Base-by-base conservation (phyloP, 192 early-diverging fungal species). In the Geranomyces variabilis region DNA sequence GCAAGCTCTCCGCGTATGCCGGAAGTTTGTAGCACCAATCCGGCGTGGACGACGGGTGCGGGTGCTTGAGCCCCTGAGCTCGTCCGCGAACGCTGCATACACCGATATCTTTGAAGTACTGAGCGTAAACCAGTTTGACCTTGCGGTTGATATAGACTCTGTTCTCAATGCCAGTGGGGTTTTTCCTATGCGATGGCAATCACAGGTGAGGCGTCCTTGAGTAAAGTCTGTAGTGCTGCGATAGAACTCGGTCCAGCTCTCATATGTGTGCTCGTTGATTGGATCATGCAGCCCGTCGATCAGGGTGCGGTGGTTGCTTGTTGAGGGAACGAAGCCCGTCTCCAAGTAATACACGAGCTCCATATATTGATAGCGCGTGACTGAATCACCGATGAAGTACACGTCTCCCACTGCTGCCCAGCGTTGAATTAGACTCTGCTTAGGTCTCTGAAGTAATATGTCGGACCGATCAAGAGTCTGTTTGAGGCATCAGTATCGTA, bases 371-470 rank as follows among this genome's bases (percentile, higher is more conserved):
- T 57, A 57, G 9, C 56, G 14, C 9, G 56, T 57, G 14, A 57
- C 19, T 24, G 56, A 57, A 24, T 57, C 56, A 26, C 56, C 56
- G 12, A 57, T 57, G 24, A 24, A 57, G 56, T 47, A 47, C 19
- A 47, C 46, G 46, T n/a, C n/a, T n/a, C n/a, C n/a, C n/a, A n/a
- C n/a, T n/a, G n/a, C n/a, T n/a, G n/a, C n/a, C n/a, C n/a, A n/a
- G n/a, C n/a, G n/a, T n/a, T n/a, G n/a, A n/a, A n/a, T n/a, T n/a
- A n/a, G n/a, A n/a, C n/a, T n/a, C n/a, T n/a, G n/a, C n/a, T n/a
- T n/a, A n/a, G n/a, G n/a, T n/a, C n/a, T n/a, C n/a, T n/a, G n/a
- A n/a, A n/a, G n/a, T n/a, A n/a, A n/a, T n/a, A n/a, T n/a, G n/a
- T n/a, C n/a, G n/a, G n/a, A n/a, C n/a, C n/a, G n/a, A n/a, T n/a